These are phyloP conservation scores for Chlorella sorokiniana DNA, from an alignment of 139 green algal species.

Conservation along the genomic window DNA sequence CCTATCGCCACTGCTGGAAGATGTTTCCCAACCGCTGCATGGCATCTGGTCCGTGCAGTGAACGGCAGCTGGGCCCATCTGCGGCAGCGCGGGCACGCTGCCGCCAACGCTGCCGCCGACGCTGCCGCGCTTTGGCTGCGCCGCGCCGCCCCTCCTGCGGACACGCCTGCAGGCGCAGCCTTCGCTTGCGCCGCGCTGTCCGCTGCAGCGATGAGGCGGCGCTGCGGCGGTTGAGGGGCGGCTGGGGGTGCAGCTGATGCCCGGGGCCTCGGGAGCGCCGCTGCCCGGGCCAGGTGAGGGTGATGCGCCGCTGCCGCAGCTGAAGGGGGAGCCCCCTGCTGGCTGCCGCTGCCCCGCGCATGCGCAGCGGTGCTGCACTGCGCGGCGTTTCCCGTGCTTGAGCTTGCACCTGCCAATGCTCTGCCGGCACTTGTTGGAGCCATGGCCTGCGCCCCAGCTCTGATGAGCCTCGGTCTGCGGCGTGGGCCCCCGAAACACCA, in stretches of 20 bases:
- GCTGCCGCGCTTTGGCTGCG: no score
- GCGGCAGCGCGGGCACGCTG: conserved; percentile 25
- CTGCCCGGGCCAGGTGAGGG: not conserved
- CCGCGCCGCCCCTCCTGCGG: no score
- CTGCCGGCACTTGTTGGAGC: no score
- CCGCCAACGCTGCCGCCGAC: not conserved
- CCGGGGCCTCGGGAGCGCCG: conserved; percentile 7
- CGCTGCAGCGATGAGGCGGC: conserved; percentile 5
- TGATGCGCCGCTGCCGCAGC: not conserved
- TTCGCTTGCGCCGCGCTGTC: conserved; percentile 22
- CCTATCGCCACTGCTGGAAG: not conserved
- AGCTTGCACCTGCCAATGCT: no score
- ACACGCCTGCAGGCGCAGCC: not conserved
- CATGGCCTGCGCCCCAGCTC: no score
- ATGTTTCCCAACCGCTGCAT: not conserved
- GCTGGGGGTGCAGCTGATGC: conserved; percentile 19
- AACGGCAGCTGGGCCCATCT: conserved; percentile 32
- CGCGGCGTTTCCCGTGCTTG: no score
- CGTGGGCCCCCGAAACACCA: no score
- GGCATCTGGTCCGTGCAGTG: conserved; percentile 43
- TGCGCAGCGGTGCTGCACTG: no score
- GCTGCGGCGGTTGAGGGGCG: conserved; percentile 1
- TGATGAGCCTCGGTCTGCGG: no score
- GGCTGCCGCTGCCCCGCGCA: not conserved
- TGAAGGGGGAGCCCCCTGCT: not conserved